phyloP scores from a whole-genome alignment of 78 protist species.

The Cavenderia fasciculata region DNA sequence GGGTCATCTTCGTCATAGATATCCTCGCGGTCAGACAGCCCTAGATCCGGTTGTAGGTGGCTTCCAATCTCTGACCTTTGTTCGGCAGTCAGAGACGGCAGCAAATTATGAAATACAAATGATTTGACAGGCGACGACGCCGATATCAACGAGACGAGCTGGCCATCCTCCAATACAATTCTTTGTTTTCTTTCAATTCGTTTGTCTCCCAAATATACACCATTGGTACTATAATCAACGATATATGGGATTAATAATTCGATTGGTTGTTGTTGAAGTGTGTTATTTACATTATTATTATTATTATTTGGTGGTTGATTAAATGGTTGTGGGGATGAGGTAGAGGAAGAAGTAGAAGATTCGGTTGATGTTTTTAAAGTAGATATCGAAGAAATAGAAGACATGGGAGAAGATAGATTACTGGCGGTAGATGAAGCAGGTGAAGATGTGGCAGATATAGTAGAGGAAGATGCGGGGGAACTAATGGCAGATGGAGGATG shows the following conservation, averaged over 20 bases:
- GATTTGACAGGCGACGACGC: background rate
- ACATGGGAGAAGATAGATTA: background rate
- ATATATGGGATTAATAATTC: constrained; percentile 28
- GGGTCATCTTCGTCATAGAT: background rate
- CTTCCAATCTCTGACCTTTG: background rate
- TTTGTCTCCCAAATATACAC: background rate
- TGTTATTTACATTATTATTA: no score
- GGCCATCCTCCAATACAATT: constrained; percentile 21
- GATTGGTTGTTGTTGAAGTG: no score
- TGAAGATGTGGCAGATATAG: background rate
- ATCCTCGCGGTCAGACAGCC: no score
- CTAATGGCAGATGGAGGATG: background rate
- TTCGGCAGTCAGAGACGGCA: background rate
- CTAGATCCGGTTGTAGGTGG: no score
- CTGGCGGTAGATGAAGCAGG: background rate
- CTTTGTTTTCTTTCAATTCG: background rate
- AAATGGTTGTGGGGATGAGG: background rate
- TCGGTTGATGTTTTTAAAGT: background rate
- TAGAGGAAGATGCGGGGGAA: background rate
- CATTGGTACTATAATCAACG: constrained; percentile 56
- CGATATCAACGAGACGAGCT: constrained; percentile 12
- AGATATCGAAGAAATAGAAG: background rate
- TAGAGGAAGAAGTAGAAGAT: background rate
- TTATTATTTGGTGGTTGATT: no score
- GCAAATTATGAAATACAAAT: background rate